phyloP scores from a whole-genome alignment of 768 basidiomycete genomes.

The Auricularia sp. region DNA sequence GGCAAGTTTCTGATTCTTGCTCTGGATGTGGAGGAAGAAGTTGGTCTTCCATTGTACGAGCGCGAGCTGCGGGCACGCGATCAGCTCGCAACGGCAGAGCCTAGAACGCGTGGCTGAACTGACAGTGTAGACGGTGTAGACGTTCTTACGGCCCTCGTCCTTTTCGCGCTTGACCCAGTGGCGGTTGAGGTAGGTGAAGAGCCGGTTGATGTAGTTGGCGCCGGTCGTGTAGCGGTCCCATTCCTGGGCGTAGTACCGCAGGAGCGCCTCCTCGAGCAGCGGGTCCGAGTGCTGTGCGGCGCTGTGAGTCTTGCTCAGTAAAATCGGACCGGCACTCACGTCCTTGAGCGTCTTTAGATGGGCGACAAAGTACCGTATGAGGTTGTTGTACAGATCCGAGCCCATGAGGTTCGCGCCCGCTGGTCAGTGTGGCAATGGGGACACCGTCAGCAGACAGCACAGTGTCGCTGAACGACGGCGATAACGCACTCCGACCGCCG shows the following conservation, averaged over 20 bases:
- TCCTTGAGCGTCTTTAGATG: constrained; percentile 64
- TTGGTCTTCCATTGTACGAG: constrained; percentile 93
- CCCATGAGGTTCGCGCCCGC: constrained; percentile 95
- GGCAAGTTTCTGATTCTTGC: constrained; percentile 71
- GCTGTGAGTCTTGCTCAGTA: not conserved
- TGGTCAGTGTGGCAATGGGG: constrained; percentile 18
- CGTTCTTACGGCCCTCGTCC: constrained; percentile 35
- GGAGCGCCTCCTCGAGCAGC: constrained; percentile 76
- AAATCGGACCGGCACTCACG: constrained; percentile 30
- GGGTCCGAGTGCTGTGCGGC: constrained; percentile 56
- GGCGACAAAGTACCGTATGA: constrained; percentile 79
- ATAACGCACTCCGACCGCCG: constrained; percentile 14
- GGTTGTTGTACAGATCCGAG: constrained; percentile 90
- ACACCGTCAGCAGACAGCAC: constrained; percentile 11
- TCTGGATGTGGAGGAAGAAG: constrained; percentile 83
- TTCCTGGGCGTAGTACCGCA: constrained; percentile 84
- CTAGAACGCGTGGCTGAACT: constrained; percentile 18
- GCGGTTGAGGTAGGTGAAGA: constrained; percentile 62
- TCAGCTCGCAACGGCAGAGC: not conserved
- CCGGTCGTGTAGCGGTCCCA: constrained; percentile 97
- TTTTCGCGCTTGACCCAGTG: constrained; percentile 57
- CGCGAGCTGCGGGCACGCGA: constrained; percentile 50
- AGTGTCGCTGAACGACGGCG: too few species aligned
- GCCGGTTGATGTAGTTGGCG: constrained; percentile 34
- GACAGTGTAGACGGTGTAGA: constrained; percentile 94